Evolutionary conservation across 208 protist species (phyloP).

Genomic region (Crithidia acanthocephali): DNA sequence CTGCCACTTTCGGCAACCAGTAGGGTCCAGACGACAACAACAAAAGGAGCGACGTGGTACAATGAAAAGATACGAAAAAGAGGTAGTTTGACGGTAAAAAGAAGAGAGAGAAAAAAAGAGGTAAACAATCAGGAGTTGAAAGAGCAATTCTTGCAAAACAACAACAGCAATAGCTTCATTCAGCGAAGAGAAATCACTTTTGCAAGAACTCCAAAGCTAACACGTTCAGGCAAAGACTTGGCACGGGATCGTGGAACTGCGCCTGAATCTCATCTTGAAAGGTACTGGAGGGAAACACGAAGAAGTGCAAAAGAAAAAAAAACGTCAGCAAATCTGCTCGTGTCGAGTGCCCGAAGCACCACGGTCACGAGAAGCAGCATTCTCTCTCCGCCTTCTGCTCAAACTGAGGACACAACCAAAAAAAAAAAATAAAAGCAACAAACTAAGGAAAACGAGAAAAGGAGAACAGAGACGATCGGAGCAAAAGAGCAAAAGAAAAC

Average conservation of each 20-base stretch:
- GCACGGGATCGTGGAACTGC: slow-evolving; percentile 13
- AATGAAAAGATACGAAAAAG: slow-evolving; percentile 2
- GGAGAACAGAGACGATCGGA: too few species aligned
- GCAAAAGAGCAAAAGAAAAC: too few species aligned
- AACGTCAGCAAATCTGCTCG: not conserved
- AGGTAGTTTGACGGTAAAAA: not conserved
- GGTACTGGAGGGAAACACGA: not conserved
- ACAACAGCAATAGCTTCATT: not conserved
- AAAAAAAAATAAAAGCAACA: not conserved
- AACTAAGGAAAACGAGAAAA: not conserved
- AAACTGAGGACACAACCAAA: not conserved
- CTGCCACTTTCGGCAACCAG: not conserved
- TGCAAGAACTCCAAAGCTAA: not conserved
- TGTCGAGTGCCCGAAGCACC: not conserved
- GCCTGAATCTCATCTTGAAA: not conserved
- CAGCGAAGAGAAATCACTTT: not conserved
- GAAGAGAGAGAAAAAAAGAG: slow-evolving; percentile 11
- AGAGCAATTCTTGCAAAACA: not conserved
- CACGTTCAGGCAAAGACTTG: not conserved
- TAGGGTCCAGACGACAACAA: not conserved
- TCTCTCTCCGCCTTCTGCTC: not conserved
- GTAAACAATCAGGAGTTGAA: slow-evolving; percentile 1
- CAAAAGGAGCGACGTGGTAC: not conserved
- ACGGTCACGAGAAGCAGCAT: not conserved
- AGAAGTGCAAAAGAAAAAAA: not conserved